A percentile compares a stretch with the other conserved stretches of the same genome.
These are phyloP conservation scores for Albatrellus sp. DNA, from an alignment of 1,284 basidiomycete genomes.

Conservation along the genomic window DNA sequence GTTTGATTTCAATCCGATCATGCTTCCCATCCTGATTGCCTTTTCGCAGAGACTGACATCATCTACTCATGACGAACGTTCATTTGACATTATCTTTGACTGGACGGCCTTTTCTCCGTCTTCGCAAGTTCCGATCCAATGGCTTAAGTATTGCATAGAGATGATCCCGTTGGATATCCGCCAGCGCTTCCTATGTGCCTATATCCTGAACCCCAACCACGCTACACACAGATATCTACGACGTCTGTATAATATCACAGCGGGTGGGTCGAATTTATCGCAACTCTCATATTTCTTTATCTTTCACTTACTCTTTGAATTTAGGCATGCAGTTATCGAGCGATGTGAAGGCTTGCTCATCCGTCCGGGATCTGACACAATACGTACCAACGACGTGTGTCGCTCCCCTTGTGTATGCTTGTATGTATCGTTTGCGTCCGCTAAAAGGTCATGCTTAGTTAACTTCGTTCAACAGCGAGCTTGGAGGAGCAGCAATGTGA, in stretches of 20 bases:
- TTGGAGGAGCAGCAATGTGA: constrained; percentile 46
- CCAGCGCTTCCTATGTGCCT: constrained; percentile 41
- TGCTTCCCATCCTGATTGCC: neutral
- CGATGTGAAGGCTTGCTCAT: constrained; percentile 45
- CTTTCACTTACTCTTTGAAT: neutral
- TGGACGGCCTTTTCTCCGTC: constrained; percentile 69
- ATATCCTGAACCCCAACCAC: constrained; percentile 73
- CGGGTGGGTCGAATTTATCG: constrained; percentile 35
- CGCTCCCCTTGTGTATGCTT: constrained; percentile 37
- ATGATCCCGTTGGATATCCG: constrained; percentile 64
- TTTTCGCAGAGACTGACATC: constrained; percentile 25
- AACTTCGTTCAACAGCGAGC: constrained; percentile 25
- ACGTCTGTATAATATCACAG: constrained; percentile 62
- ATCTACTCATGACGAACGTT: constrained; percentile 30
- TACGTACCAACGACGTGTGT: constrained; percentile 38
- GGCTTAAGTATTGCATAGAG: constrained; percentile 73
- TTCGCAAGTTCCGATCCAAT: constrained; percentile 72
- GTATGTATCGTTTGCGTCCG: constrained; percentile 24
- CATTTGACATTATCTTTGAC: constrained; percentile 72
- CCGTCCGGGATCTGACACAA: constrained; percentile 43
- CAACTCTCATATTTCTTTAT: neutral
- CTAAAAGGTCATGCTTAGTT: neutral
- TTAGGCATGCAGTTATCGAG: constrained; percentile 44
- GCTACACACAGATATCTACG: constrained; percentile 65
- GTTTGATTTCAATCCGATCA: constrained; percentile 9